A percentile compares a stretch with the other conserved stretches of the same genome.
These are phyloP conservation scores for Penicillium corylophilum DNA, from an alignment of 2,329 filamentous ascomycete genomes.

Conservation along the genomic window DNA sequence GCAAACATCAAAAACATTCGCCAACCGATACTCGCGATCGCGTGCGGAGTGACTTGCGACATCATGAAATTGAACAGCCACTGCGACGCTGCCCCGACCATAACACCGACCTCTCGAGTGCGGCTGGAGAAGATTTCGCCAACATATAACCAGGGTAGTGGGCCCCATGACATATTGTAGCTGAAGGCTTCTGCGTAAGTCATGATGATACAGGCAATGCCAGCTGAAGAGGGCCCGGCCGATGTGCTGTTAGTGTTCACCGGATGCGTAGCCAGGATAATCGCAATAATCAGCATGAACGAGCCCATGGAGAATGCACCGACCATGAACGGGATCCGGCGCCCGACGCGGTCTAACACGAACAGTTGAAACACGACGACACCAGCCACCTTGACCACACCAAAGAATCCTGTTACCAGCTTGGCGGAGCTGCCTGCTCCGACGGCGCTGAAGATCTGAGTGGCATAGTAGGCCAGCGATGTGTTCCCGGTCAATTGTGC, in stretches of 20 bases:
- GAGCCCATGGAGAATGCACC: conserved; percentile 53
- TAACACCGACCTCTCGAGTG: conserved; percentile 36
- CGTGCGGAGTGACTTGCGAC: conserved; percentile 41
- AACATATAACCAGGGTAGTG: conserved; percentile 38
- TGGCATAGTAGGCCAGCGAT: conserved; percentile 53
- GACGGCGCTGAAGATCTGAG: conserved; percentile 53
- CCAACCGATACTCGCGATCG: conserved; percentile 50
- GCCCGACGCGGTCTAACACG: conserved; percentile 52
- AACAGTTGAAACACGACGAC: conserved; percentile 50
- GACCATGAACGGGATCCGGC: conserved; percentile 49
- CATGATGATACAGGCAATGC: conserved; percentile 52
- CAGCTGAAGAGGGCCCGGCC: conserved; percentile 32
- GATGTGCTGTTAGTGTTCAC: conserved; percentile 33
- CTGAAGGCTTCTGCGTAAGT: conserved; percentile 51
- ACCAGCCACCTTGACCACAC: conserved; percentile 52
- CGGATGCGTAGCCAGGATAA: conserved; percentile 50
- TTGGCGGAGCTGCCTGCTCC: conserved; percentile 50
- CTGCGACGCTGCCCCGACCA: conserved; percentile 36
- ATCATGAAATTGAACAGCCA: conserved; percentile 45
- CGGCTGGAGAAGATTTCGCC: conserved; percentile 40
- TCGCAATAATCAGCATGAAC: conserved; percentile 55
- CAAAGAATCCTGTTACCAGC: conserved; percentile 55
- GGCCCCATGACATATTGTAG: conserved; percentile 43
- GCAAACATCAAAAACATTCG: conserved; percentile 53
- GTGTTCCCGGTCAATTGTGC: conserved; percentile 54